These are phyloP conservation scores for Penicillium crustosum DNA, from an alignment of 2,329 filamentous ascomycete genomes.

Conservation along the genomic window DNA sequence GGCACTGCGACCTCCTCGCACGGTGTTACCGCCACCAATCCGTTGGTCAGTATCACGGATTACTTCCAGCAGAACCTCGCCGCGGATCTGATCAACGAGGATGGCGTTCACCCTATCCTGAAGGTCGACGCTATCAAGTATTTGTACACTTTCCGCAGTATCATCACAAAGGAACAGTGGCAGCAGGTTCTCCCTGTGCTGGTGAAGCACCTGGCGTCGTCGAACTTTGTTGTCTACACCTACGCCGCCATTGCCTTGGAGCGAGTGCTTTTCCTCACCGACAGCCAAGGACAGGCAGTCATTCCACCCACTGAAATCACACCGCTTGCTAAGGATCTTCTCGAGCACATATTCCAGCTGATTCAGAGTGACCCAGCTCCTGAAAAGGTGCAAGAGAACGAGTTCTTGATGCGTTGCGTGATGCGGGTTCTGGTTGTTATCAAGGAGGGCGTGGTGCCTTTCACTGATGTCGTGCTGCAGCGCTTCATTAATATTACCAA, in stretches of 20 bases:
- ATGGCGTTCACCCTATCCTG: slow-evolving; percentile 74
- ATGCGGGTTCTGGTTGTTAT: slow-evolving; percentile 97
- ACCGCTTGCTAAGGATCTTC: slow-evolving; percentile 78
- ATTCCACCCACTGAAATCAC: slow-evolving; percentile 78
- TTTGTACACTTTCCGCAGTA: slow-evolving; percentile 93
- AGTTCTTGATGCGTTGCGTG: slow-evolving; percentile 97
- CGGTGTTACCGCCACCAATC: slow-evolving; percentile 87
- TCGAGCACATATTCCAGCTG: slow-evolving; percentile 86
- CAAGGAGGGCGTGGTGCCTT: slow-evolving; percentile 72
- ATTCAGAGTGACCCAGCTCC: slow-evolving; percentile 82
- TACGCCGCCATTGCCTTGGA: slow-evolving; percentile 98
- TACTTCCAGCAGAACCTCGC: slow-evolving; percentile 95
- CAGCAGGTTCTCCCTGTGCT: slow-evolving; percentile 83
- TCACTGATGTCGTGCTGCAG: slow-evolving; percentile 74
- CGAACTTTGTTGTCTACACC: slow-evolving; percentile 95
- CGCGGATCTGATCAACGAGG: slow-evolving; percentile 73
- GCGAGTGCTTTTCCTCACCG: slow-evolving; percentile 78
- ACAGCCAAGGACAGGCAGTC: slow-evolving; percentile 72
- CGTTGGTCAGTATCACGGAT: slow-evolving; percentile 82
- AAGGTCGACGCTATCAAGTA: slow-evolving; percentile 99
- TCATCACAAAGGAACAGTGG: slow-evolving; percentile 90
- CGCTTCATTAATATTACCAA: slow-evolving; percentile 87
- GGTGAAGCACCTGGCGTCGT: slow-evolving; percentile 84
- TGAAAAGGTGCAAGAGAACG: slow-evolving; percentile 96
- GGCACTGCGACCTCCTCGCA: slow-evolving; percentile 82